phyloP scores from a whole-genome alignment of 2,329 filamentous ascomycete genomes.

The Colletotrichum horii region DNA sequence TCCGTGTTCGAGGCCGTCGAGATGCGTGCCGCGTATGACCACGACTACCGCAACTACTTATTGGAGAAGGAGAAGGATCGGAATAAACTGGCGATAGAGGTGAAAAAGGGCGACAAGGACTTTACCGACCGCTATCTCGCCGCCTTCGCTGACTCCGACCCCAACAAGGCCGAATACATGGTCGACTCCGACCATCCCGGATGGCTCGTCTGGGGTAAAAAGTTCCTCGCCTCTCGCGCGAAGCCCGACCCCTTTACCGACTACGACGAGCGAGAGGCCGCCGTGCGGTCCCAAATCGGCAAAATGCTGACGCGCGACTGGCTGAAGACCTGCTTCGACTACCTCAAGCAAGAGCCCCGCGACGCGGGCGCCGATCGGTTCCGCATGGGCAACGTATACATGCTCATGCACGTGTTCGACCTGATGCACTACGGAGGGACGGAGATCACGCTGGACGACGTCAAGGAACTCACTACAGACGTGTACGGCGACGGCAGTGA shows the following conservation, averaged over 20 bases:
- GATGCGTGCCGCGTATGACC: conserved; percentile 82
- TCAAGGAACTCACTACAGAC: conserved; percentile 78
- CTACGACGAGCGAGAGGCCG: conserved; percentile 83
- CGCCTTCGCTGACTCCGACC: conserved; percentile 68
- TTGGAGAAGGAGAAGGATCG: conserved; percentile 78
- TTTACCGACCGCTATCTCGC: conserved; percentile 83
- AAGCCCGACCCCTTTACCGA: conserved; percentile 69
- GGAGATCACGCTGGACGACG: conserved; percentile 80
- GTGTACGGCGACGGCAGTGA: conserved; percentile 93
- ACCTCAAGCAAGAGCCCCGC: conserved; percentile 94
- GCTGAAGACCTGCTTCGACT: conserved; percentile 88
- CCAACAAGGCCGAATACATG: conserved; percentile 79
- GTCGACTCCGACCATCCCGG: conserved; percentile 92
- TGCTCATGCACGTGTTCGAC: conserved; percentile 89
- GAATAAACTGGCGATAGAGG: conserved; percentile 77
- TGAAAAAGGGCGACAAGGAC: conserved; percentile 73
- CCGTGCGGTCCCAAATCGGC: conserved; percentile 80
- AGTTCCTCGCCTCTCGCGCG: conserved; percentile 79
- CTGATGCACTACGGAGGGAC: conserved; percentile 84
- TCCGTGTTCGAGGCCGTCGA: conserved; percentile 84
- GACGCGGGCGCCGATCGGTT: conserved; percentile 85
- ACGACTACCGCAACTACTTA: conserved; percentile 87
- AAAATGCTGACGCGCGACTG: conserved; percentile 80
- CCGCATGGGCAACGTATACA: conserved; percentile 83
- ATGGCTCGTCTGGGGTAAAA: conserved; percentile 95